phyloP scores from a whole-genome alignment of 140 eudicot genomes.

The Bidens hawaiensis region DNA sequence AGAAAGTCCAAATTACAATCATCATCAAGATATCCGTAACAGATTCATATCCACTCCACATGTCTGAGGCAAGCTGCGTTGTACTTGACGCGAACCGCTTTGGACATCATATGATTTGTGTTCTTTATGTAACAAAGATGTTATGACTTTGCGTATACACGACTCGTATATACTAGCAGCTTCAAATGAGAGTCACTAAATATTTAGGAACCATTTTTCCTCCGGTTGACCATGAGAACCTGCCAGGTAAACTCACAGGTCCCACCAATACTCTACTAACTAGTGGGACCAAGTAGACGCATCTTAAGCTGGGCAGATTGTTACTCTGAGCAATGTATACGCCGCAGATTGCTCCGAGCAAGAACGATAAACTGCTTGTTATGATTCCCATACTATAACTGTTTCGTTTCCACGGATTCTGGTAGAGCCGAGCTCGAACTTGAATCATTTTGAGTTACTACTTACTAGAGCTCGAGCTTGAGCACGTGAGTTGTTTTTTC shows the following conservation, averaged over 20 bases:
- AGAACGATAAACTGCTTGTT: constrained; percentile 42
- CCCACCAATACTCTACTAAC: too few species aligned
- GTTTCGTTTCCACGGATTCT: not conserved
- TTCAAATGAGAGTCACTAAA: not conserved
- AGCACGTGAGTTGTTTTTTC: too few species aligned
- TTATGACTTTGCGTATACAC: not conserved
- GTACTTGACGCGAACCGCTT: not conserved
- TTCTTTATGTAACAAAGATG: not conserved
- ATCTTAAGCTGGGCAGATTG: constrained; percentile 53
- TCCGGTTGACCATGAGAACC: too few species aligned
- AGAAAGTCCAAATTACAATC: not conserved
- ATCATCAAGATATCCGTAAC: not conserved
- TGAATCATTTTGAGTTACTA: too few species aligned
- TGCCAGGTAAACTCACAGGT: too few species aligned
- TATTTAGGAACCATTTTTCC: not conserved
- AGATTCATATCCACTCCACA: not conserved
- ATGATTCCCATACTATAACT: constrained; percentile 35
- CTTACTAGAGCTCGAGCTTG: too few species aligned
- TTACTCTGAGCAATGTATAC: constrained; percentile 66
- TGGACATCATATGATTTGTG: not conserved
- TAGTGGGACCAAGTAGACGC: too few species aligned
- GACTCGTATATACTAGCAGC: not conserved
- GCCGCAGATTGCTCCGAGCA: constrained; percentile 54
- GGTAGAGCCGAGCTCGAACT: too few species aligned
- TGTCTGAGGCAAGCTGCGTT: too few species aligned